Base-by-base conservation (phyloP, 306 rosid genomes). In the Spatholobus suberectus region DNA sequence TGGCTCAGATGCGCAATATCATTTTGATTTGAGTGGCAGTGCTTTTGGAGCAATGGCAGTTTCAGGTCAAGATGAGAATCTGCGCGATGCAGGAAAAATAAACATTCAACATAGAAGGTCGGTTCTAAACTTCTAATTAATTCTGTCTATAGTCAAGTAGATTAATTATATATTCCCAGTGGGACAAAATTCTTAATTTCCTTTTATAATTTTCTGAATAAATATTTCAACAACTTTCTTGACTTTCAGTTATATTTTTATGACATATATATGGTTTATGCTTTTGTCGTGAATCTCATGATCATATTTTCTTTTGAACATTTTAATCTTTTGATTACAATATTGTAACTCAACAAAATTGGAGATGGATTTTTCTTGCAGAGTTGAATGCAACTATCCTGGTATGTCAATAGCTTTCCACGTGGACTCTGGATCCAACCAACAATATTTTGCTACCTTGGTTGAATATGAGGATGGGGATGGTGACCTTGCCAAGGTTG, bases 41-140 rank as follows among this genome's bases (percentile, higher is more conserved):
- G 92, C 99, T 18, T 93, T 93, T 73, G 94, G 98, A 8, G 92
- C 96, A 86, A 92, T 95, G 99, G 99, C 99, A 6, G 8, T 14
- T 41, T 71, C 92, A 11, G 93, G 96, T 5, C 71, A 77, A 11
- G 90, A 77, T 23, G 73, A 63, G 23, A 55, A 75, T 52, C 86
- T 95, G 0, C 93, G 92, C 10, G 44, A 87, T 15, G 93, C 90
- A 8, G 97, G 97, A 5, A 73, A 43, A 21, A 61, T 93, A 46
- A 76, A 87, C 18, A 83, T 95, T 84, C 90, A 90, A 59, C 84
- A 93, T 54, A 82, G 66, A 86, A 91, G 97, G 97, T 89, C 71
- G 12, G 2, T 14, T 12, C 17, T 10, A n/a, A 61, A 15, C 40
- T 57, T 75, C 1, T 59, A 76, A 57, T 52, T 52, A 38, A n/a